These are phyloP conservation scores for Monilinia fructicola DNA, from an alignment of 2,329 filamentous ascomycete genomes.

Conservation along the genomic window DNA sequence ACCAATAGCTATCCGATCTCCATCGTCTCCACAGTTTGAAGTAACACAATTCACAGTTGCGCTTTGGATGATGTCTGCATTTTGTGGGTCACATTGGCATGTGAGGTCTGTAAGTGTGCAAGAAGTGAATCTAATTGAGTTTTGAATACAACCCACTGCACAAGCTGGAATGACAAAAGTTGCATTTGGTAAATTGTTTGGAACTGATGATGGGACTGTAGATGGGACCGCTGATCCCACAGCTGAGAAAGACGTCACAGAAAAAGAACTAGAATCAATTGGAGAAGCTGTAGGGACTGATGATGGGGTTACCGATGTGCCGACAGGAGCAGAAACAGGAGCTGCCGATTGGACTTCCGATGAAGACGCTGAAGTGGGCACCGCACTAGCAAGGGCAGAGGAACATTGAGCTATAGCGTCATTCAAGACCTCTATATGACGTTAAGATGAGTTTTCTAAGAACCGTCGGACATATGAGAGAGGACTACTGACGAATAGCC, in stretches of 20 bases:
- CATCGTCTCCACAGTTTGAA: background rate
- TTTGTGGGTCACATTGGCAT: background rate
- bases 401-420: slow-evolving; percentile 12
- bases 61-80: background rate
- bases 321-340: background rate
- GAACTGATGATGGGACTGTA: background rate
- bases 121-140: background rate
- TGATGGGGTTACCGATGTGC: background rate
- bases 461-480: background rate
- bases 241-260: background rate
- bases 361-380: background rate
- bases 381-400: background rate
- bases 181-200: background rate
- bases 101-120: background rate
- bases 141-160: background rate
- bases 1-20: slow-evolving; percentile 3
- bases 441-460: background rate
- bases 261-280: background rate
- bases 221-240: background rate
- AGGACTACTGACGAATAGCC: background rate
- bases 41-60: background rate
- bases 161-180: slow-evolving; percentile 7
- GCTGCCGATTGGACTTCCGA: background rate
- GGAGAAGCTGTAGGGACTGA: background rate
- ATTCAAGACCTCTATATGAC: background rate